Evolutionary conservation across 768 basidiomycete genomes (phyloP).

Genomic region (Dentipellis fragilis): DNA sequence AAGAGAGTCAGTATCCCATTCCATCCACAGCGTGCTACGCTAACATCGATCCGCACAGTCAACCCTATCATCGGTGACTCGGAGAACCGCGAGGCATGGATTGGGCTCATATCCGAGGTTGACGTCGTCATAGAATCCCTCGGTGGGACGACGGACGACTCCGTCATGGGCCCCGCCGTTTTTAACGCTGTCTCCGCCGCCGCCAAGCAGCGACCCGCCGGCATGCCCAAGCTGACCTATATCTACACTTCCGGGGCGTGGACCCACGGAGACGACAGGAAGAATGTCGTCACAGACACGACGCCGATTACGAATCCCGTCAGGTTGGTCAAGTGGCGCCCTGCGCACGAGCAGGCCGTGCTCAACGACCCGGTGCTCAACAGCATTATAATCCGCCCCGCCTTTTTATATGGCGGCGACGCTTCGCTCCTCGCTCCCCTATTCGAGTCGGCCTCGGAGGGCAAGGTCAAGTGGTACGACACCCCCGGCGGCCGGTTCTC

Average conservation of each 20-base stretch:
- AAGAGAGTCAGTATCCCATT: conserved; percentile 27
- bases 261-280: conserved; percentile 31
- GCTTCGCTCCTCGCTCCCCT: conserved; percentile 25
- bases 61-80: neutral
- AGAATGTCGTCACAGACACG: conserved; percentile 23
- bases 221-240: conserved; percentile 30
- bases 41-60: neutral
- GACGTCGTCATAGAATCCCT: conserved; percentile 27
- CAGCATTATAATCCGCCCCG: conserved; percentile 36
- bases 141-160: conserved; percentile 14
- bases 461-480: conserved; percentile 27
- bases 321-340: conserved; percentile 24
- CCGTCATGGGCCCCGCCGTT: conserved; percentile 14
- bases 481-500: conserved; percentile 25
- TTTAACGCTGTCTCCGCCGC: conserved; percentile 19
- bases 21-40: conserved; percentile 9
- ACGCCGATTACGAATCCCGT: conserved; percentile 14
- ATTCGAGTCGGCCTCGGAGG: conserved; percentile 23
- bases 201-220: conserved; percentile 19
- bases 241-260: conserved; percentile 38
- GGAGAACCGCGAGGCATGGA: conserved; percentile 1
- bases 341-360: conserved; percentile 24
- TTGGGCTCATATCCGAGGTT: conserved; percentile 19
- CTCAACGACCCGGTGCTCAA: conserved; percentile 21
- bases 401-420: conserved; percentile 31